Conservation (phyloP, 106 monocot species). For the Dioscorea alata region DNA sequence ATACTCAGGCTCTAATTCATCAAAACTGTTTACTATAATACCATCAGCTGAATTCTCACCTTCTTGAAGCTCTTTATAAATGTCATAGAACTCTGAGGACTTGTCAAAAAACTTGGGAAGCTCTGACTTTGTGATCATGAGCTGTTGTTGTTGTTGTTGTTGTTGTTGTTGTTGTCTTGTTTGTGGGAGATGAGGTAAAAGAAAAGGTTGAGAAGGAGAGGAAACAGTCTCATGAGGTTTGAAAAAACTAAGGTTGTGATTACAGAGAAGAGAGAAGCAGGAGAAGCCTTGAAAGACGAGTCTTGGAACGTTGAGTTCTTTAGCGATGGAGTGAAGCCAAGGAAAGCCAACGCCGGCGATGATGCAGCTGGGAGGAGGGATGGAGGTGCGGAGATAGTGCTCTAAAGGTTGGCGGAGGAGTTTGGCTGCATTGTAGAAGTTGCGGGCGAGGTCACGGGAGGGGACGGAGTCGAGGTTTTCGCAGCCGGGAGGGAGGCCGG, state of each 20-base stretch:
- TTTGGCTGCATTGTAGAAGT: neutral
- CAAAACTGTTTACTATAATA: conserved; percentile 4
- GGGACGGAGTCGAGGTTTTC: conserved; percentile 3
- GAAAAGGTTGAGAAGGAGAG: neutral
- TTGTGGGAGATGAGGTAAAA: neutral
- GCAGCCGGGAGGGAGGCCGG: conserved; percentile 26
- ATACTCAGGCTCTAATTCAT: conserved; percentile 3
- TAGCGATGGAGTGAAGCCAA: neutral
- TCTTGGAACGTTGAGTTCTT: neutral
- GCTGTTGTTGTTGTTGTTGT: neutral
- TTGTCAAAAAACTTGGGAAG: neutral
- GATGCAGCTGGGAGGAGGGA: conserved; percentile 2
- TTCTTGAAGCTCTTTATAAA: neutral
- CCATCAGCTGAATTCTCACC: conserved; percentile 3
- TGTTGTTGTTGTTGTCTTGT: too few relatives aligned
- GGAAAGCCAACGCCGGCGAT: neutral
- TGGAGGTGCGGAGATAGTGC: neutral
- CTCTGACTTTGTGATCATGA: neutral
- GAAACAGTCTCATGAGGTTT: neutral
- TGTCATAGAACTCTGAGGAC: neutral
- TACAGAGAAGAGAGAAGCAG: conserved; percentile 3
- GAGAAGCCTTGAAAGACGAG: conserved; percentile 1
- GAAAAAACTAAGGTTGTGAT: neutral
- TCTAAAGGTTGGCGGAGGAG: neutral
- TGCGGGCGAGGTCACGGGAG: neutral